Evolutionary conservation across 1,284 basidiomycete species (phyloP), one percentile per base, ranked within the genome.

Genomic region (Apiotrichum sp.): DNA sequence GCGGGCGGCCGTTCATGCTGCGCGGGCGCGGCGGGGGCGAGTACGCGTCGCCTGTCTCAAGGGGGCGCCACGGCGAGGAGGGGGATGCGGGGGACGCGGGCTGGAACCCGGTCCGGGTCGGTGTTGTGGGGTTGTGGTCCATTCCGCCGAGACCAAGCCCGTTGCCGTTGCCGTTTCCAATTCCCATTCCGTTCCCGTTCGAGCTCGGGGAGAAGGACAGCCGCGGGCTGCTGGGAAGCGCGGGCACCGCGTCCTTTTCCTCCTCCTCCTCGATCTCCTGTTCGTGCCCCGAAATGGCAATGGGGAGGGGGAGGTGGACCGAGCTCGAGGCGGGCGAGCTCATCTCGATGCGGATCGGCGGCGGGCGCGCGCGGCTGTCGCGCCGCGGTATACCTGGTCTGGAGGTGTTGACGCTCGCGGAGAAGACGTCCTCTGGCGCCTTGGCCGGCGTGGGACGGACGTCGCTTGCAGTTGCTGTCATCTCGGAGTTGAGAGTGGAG

Each of bases 161-260:
- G 16, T 43, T 16, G 4, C 50, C 52, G 16, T 40, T 51, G 34
- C 32, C 13, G 4, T 41, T n/a, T 5, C 14, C 35, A 32, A 34
- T 14, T 22, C 22, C 22, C 22, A 22, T 22, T 22, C 22, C 22
- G 22, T 22, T 22, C 22, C 22, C 22, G 10, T 38, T 38, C 16
- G 47, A 48, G 35, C 16, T 34, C 7, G 35, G 57, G 7, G 48
- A 51, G 22, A 22, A 22, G 22, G 22, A 22, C 22, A 22, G 22
- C 22, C 22, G 22, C 14, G 52, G 45, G 8, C 47, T 48, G 31
- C 39, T 16, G 8, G 22, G 44, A 4, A 48, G 31, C 40, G 9
- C 40, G 40, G 40, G 49, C 4, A 58, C 49, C 3, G 36, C 40
- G 38, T 58, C 57, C 2, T 7, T 34, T 31, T 33, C 49, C 32